Percentiles rank a stretch among this genome's conserved stretches.
Conservation (phyloP, 208 protist species). For the Leishmania major region DNA sequence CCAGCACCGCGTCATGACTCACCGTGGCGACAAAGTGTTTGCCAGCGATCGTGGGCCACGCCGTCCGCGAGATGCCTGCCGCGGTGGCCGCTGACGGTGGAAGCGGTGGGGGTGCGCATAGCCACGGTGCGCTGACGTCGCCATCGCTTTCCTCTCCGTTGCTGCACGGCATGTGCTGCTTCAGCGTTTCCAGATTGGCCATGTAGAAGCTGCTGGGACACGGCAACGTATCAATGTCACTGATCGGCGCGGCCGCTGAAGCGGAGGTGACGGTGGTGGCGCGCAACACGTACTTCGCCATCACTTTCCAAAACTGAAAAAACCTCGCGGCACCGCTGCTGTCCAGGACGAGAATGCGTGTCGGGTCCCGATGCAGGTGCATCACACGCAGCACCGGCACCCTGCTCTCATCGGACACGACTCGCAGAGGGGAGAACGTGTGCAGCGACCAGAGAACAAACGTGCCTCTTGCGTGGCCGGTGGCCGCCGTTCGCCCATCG, state of each 20-base stretch:
- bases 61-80: conserved; percentile 19
- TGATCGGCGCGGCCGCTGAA: conserved; percentile 26
- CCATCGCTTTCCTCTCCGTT: not conserved
- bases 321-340: conserved; percentile 44
- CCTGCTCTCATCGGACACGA: conserved; percentile 54
- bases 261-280: conserved; percentile 34
- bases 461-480: conserved; percentile 50
- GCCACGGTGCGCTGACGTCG: conserved; percentile 16
- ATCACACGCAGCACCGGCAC: conserved; percentile 38
- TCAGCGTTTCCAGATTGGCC: conserved; percentile 4
- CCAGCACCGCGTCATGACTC: conserved; percentile 42
- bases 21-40: conserved; percentile 56
- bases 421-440: conserved; percentile 43
- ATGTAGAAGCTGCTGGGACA: conserved; percentile 34
- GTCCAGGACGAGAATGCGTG: conserved; percentile 44
- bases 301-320: conserved; percentile 53
- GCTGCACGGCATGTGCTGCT: conserved; percentile 12
- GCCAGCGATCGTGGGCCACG: conserved; percentile 27
- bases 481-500: conserved; percentile 35
- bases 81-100: conserved; percentile 6
- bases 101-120: conserved; percentile 21
- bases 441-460: conserved; percentile 55
- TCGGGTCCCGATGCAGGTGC: conserved; percentile 45
- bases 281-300: conserved; percentile 52
- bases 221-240: conserved; percentile 44